A percentile compares a stretch with the other conserved stretches of the same genome.
phyloP scores from a whole-genome alignment of 2,329 filamentous ascomycete genomes.

The Bipolaris oryzae region DNA sequence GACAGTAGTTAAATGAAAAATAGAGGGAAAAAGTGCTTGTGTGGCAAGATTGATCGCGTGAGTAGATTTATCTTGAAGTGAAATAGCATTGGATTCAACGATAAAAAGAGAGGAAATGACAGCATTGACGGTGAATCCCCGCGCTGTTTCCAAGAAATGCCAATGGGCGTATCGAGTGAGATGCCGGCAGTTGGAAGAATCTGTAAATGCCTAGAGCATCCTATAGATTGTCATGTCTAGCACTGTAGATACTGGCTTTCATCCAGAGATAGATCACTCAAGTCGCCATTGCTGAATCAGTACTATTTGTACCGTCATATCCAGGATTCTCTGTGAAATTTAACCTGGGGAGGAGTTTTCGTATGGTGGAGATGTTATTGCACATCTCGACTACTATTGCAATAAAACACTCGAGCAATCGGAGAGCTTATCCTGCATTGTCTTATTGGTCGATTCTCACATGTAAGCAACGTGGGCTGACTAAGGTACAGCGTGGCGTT shows the following conservation, averaged over 20 bases:
- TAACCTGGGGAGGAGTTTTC: not conserved
- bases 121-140: not conserved
- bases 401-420: not conserved
- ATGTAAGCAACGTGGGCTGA: not conserved
- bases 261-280: not conserved
- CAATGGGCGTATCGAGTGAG: not conserved
- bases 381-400: not conserved
- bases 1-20: not conserved
- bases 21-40: too few relatives aligned
- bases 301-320: not conserved
- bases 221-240: not conserved
- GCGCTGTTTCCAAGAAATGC: not conserved
- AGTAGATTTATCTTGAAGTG: not conserved
- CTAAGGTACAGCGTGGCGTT: slow-evolving; percentile 6
- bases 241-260: not conserved
- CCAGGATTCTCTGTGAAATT: not conserved
- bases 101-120: not conserved
- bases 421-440: not conserved
- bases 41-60: not conserved
- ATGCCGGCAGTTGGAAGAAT: not conserved
- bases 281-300: not conserved
- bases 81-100: not conserved
- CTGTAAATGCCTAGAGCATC: not conserved
- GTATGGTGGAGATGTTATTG: not conserved
- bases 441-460: not conserved